Conservation (phyloP, 805 yeast species). For the Yarrowia sp. region DNA sequence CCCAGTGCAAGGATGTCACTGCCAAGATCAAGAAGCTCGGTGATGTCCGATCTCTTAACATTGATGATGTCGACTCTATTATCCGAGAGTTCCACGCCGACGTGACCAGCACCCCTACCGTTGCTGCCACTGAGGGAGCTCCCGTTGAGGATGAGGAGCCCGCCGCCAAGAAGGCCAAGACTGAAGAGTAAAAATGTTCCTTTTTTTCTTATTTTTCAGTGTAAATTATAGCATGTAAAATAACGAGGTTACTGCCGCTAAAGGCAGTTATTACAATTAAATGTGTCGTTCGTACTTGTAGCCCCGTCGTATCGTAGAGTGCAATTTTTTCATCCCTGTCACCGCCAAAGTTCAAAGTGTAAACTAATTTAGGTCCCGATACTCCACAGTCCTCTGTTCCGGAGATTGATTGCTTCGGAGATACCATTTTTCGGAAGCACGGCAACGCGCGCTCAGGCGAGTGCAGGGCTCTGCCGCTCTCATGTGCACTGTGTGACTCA, state of each 20-base stretch:
- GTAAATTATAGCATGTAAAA: constrained; percentile 26
- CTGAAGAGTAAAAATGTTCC: constrained; percentile 29
- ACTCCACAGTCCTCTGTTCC: too few species aligned
- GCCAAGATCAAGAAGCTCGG: constrained; percentile 90
- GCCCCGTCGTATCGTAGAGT: neutral
- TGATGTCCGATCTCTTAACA: constrained; percentile 88
- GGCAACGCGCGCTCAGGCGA: too few species aligned
- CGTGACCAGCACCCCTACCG: constrained; percentile 28
- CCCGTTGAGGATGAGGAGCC: constrained; percentile 35
- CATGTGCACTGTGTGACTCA: too few species aligned
- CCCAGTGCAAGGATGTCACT: constrained; percentile 93
- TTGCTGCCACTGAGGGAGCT: constrained; percentile 30
- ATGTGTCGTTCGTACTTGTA: neutral
- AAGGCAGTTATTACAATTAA: neutral
- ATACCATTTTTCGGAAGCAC: too few species aligned
- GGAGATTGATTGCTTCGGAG: too few species aligned
- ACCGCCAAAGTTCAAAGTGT: too few species aligned
- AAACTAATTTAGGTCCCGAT: too few species aligned
- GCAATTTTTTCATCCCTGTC: constrained; percentile 1
- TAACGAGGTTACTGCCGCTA: neutral
- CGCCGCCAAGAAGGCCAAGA: constrained; percentile 39
- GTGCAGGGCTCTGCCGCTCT: too few species aligned
- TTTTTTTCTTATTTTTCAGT: neutral
- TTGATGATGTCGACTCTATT: constrained; percentile 96
- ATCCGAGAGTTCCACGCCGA: constrained; percentile 90